Evolutionary conservation across 371 early-diverging fungal species (phyloP).

Genomic region (Mortierella sp.): DNA sequence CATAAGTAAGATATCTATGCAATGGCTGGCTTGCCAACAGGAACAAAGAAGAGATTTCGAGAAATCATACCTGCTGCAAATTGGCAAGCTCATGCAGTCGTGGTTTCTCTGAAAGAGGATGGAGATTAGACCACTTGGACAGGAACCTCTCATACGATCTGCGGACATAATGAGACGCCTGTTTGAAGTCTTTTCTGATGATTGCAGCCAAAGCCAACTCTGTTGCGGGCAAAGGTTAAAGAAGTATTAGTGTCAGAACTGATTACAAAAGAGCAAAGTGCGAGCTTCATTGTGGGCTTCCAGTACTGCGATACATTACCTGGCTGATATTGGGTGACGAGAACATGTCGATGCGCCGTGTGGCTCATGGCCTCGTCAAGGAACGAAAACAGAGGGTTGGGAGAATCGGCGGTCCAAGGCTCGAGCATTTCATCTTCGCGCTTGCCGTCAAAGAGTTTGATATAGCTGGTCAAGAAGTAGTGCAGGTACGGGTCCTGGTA

Average conservation of each 20-base stretch:
- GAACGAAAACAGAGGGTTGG: slow-evolving; percentile 69
- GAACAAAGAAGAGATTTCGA: no score
- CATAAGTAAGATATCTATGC: neutral
- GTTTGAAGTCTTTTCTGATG: slow-evolving; percentile 64
- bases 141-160: slow-evolving; percentile 68
- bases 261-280: neutral
- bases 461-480: slow-evolving; percentile 69
- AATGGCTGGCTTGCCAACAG: neutral
- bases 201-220: slow-evolving; percentile 66
- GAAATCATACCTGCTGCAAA: slow-evolving; percentile 67
- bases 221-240: slow-evolving; percentile 26
- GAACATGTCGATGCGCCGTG: slow-evolving; percentile 53
- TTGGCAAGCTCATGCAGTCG: slow-evolving; percentile 61
- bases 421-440: slow-evolving; percentile 58
- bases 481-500: slow-evolving; percentile 66
- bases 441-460: slow-evolving; percentile 64
- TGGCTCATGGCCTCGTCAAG: slow-evolving; percentile 63
- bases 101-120: slow-evolving; percentile 67
- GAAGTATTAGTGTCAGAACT: neutral
- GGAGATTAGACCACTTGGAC: slow-evolving; percentile 65
- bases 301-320: slow-evolving; percentile 58
- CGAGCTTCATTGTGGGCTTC: no score
- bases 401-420: slow-evolving; percentile 62
- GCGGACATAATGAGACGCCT: slow-evolving; percentile 65
- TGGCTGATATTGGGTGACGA: slow-evolving; percentile 61